Evolutionary conservation across 1,284 basidiomycete species (phyloP), one percentile per base, ranked within the genome.

Genomic region (Malassezia slooffiae): DNA sequence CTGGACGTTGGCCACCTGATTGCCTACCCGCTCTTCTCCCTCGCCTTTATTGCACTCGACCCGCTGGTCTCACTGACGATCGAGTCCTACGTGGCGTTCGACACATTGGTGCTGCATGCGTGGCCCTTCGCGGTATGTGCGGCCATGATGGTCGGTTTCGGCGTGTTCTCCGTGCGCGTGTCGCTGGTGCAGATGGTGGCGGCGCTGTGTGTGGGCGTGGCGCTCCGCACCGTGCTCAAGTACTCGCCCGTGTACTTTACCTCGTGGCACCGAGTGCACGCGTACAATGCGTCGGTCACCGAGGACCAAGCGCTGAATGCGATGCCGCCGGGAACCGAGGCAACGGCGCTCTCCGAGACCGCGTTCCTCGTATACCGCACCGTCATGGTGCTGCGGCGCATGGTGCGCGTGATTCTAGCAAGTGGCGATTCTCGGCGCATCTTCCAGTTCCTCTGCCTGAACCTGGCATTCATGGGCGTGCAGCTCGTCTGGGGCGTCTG

Each of bases 401-500:
- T 69, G 24, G 55, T 96, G 41, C 85, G 87, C 63, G 82, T 84
- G 8, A 88, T 97, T 50, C 75, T 95, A 22, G 81, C 81, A 26
- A 90, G 90, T 55, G 80, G 81, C 2, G 88, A 96, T 66, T 91
- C 86, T 16, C 77, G 88, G 55, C 86, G 85, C 71, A 97, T 99
- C 52, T 96, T 93, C 71, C 91, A 90, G 68, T 99, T 99, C 73
- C 75, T 97, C 40, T 77, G 90, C 70, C 75, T 99, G 42, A 97
- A 99, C 69, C 75, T 97, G 70, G 82, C 79, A 50, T 99, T 89
- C 71, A 97, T 99, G 93, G 76, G 85, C 24, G 66, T 74, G 2
- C 72, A 74, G 50, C 70, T 73, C 52, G 55, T 70, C 12, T 67
- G 58, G 62, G 93, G 93, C 5, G 81, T 97, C 19, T 91, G 89